Conservation (phyloP, 2,329 filamentous ascomycete genomes). For the Ophioceras dolichostomum region DNA sequence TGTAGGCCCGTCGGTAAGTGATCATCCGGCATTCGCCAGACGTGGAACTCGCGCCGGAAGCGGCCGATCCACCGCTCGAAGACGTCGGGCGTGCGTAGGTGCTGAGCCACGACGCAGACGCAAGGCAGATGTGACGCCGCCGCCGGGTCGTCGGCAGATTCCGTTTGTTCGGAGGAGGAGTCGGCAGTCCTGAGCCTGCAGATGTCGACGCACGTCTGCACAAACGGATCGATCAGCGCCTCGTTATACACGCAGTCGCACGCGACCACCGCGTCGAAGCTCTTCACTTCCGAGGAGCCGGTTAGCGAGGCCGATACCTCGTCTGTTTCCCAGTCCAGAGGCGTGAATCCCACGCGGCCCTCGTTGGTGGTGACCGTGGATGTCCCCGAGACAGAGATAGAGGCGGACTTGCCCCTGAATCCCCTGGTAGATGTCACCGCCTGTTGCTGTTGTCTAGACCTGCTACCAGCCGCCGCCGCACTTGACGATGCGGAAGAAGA, state of each 20-base stretch:
- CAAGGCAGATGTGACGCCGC: slow-evolving; percentile 32
- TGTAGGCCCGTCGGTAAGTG: slow-evolving; percentile 46
- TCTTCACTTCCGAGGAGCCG: slow-evolving; percentile 19
- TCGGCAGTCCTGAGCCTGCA: slow-evolving; percentile 42
- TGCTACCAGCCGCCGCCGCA: slow-evolving; percentile 5
- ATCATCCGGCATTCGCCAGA: slow-evolving; percentile 64
- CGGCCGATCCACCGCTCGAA: slow-evolving; percentile 69
- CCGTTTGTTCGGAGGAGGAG: slow-evolving; percentile 5
- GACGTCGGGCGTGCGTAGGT: slow-evolving; percentile 73
- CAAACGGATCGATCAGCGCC: slow-evolving; percentile 66
- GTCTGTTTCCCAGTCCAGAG: slow-evolving; percentile 76
- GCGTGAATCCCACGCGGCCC: slow-evolving; percentile 25
- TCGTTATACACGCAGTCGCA: slow-evolving; percentile 97
- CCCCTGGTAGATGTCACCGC: too few species aligned
- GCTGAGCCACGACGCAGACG: slow-evolving; percentile 75
- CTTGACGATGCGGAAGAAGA: slow-evolving; percentile 4
- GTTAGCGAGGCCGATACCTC: slow-evolving; percentile 33
- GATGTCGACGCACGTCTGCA: slow-evolving; percentile 66
- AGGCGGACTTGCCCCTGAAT: too few species aligned
- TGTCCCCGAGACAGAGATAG: too few species aligned
- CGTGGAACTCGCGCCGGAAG: slow-evolving; percentile 54
- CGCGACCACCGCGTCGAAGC: slow-evolving; percentile 65
- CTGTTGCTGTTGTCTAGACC: not conserved
- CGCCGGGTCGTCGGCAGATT: slow-evolving; percentile 6
- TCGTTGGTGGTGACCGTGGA: too few species aligned